Evolutionary conservation across 2,329 filamentous ascomycete genomes (phyloP).

Genomic region (Tolypocladium sp.): DNA sequence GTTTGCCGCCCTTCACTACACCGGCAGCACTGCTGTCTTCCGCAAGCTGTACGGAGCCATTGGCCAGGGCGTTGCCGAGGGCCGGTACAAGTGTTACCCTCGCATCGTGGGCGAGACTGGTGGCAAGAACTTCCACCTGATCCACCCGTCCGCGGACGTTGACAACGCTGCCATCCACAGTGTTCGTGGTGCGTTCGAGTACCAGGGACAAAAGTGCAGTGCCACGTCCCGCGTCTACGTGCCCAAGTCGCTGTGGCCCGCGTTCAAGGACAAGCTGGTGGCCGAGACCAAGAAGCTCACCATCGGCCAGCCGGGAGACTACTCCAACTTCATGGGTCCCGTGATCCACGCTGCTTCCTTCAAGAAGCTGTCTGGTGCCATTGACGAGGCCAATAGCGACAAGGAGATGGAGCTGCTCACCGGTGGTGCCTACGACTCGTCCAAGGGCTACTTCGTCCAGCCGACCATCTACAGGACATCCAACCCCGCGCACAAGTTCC

Average conservation of each 20-base stretch:
- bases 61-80: constrained; percentile 69
- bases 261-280: constrained; percentile 59
- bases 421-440: constrained; percentile 69
- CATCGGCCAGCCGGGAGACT: constrained; percentile 59
- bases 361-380: constrained; percentile 67
- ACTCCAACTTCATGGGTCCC: constrained; percentile 75
- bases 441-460: constrained; percentile 73
- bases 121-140: constrained; percentile 86
- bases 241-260: constrained; percentile 62
- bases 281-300: constrained; percentile 62
- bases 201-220: constrained; percentile 86
- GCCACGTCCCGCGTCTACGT: constrained; percentile 76
- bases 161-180: constrained; percentile 74
- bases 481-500: constrained; percentile 64
- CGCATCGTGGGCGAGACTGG: constrained; percentile 86
- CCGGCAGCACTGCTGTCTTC: constrained; percentile 87
- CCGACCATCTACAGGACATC: constrained; percentile 73
- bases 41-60: constrained; percentile 81
- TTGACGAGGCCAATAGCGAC: constrained; percentile 73
- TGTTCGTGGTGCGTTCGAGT: constrained; percentile 81
- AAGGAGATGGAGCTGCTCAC: constrained; percentile 61
- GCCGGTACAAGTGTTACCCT: constrained; percentile 76
- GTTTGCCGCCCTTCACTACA: constrained; percentile 91
- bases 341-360: constrained; percentile 79
- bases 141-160: constrained; percentile 70